Evolutionary conservation across 495 filamentous ascomycete species (phyloP).

Genomic region (Penicillium parvum): DNA sequence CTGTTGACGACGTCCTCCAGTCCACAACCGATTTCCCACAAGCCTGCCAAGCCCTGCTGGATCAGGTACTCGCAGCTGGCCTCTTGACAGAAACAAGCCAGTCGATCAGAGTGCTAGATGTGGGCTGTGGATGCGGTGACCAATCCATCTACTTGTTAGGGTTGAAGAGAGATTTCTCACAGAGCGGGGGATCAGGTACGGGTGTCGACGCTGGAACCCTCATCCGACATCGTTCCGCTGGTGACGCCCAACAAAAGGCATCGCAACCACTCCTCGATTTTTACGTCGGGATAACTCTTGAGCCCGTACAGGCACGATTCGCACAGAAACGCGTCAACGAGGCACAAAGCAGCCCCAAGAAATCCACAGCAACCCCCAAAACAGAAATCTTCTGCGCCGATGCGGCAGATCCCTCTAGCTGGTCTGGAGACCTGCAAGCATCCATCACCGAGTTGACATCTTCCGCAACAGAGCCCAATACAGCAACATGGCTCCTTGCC

Average conservation of each 20-base stretch:
- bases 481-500: slow-evolving; percentile 41
- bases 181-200: no score
- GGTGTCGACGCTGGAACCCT: not conserved
- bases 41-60: slow-evolving; percentile 39
- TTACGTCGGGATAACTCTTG: slow-evolving; percentile 44
- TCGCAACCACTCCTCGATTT: slow-evolving; percentile 21
- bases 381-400: slow-evolving; percentile 30
- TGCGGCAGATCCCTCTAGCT: slow-evolving; percentile 26
- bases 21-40: slow-evolving; percentile 30
- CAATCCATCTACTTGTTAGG: slow-evolving; percentile 33
- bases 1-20: slow-evolving; percentile 5
- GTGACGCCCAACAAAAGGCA: not conserved
- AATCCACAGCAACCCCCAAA: not conserved
- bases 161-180: not conserved
- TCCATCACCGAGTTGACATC: slow-evolving; percentile 6
- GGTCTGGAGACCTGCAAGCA: slow-evolving; percentile 20
- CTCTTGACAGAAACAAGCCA: slow-evolving; percentile 16
- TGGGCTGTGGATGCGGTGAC: slow-evolving; percentile 50
- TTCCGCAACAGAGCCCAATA: not conserved
- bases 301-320: slow-evolving; percentile 26
- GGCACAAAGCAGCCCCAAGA: not conserved
- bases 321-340: slow-evolving; percentile 9
- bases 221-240: not conserved
- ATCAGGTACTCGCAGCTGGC: slow-evolving; percentile 36
- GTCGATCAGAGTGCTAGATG: slow-evolving; percentile 35